Percentiles rank a stretch among this genome's conserved stretches.
These are phyloP conservation scores for Teratosphaeria destructans DNA, from an alignment of 2,329 filamentous ascomycete genomes.

Conservation along the genomic window DNA sequence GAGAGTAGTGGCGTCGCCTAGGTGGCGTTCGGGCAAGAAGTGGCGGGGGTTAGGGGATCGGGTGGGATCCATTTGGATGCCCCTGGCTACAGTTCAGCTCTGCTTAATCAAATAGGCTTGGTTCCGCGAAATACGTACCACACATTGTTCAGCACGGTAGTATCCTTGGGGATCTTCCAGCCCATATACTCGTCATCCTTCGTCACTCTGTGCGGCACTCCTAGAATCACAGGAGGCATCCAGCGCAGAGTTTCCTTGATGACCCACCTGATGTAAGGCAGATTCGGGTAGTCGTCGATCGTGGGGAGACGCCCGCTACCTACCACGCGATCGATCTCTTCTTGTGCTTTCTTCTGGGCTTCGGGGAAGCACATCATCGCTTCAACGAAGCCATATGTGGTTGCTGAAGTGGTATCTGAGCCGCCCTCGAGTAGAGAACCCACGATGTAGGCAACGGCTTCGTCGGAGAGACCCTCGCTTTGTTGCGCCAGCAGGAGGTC, in stretches of 20 bases:
- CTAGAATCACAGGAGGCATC: slow-evolving; percentile 20
- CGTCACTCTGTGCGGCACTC: slow-evolving; percentile 23
- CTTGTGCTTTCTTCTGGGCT: slow-evolving; percentile 10
- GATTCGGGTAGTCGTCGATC: slow-evolving; percentile 19
- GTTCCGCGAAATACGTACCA: slow-evolving; percentile 11
- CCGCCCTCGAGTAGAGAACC: slow-evolving; percentile 25
- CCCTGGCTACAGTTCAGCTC: slow-evolving; percentile 4
- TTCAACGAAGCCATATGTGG: slow-evolving; percentile 21
- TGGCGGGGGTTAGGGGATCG: slow-evolving; percentile 15
- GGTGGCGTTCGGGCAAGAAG: slow-evolving; percentile 36
- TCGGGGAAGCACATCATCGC: slow-evolving; percentile 18
- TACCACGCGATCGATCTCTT: slow-evolving; percentile 27
- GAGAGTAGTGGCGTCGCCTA: slow-evolving; percentile 12
- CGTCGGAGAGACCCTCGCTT: slow-evolving; percentile 15
- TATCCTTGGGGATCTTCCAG: slow-evolving; percentile 32
- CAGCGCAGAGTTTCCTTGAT: slow-evolving; percentile 28
- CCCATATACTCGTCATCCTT: slow-evolving; percentile 28
- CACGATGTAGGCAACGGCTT: slow-evolving; percentile 23
- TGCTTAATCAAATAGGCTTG: neutral
- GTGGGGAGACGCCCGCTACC: slow-evolving; percentile 35
- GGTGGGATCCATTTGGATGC: slow-evolving; percentile 27
- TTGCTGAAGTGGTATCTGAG: slow-evolving; percentile 20
- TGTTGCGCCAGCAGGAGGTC: slow-evolving; percentile 15
- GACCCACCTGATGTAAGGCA: slow-evolving; percentile 23
- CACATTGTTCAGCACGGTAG: slow-evolving; percentile 28